Percentiles rank a stretch among this genome's conserved stretches.
phyloP scores from a whole-genome alignment of 768 basidiomycete genomes.

The Trametes villosa region DNA sequence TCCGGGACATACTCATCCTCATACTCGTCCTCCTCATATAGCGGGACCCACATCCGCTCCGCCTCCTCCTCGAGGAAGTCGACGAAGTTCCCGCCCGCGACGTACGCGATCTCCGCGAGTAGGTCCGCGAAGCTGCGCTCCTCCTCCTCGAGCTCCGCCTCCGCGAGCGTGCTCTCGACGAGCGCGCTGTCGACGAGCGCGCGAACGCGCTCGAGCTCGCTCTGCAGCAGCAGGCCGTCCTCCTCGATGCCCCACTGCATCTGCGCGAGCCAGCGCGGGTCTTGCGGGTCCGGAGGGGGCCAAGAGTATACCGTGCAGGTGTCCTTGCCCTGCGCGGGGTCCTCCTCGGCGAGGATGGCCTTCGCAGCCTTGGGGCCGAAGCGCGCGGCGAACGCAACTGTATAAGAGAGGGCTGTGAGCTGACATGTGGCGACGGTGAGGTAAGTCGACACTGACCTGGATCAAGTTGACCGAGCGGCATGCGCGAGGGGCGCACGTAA shows the following conservation, averaged over 20 bases:
- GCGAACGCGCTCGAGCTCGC: neutral
- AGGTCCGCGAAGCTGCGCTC: neutral
- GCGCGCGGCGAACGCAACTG: neutral
- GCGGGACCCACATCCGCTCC: neutral
- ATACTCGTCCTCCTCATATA: neutral
- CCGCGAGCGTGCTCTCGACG: neutral
- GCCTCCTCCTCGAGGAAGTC: neutral
- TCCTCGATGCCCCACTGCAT: too few relatives aligned
- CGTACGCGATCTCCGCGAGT: neutral
- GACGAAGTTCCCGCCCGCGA: neutral
- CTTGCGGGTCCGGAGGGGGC: constrained; percentile 2
- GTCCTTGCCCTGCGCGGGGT: neutral
- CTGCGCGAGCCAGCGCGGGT: constrained; percentile 18
- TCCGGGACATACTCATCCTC: neutral
- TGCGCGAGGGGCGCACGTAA: neutral
- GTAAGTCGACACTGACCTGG: neutral
- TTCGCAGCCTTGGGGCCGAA: neutral
- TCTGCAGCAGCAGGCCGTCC: neutral
- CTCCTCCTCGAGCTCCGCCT: constrained; percentile 8
- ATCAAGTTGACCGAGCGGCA: neutral
- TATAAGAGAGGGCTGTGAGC: neutral
- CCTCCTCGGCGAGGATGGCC: neutral
- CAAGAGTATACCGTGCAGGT: neutral
- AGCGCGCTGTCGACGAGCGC: neutral
- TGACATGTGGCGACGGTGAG: neutral